Percentiles rank a stretch among this genome's conserved stretches.
Conservation (phyloP, 495 filamentous ascomycete species). For the Penicillium paradoxum region DNA sequence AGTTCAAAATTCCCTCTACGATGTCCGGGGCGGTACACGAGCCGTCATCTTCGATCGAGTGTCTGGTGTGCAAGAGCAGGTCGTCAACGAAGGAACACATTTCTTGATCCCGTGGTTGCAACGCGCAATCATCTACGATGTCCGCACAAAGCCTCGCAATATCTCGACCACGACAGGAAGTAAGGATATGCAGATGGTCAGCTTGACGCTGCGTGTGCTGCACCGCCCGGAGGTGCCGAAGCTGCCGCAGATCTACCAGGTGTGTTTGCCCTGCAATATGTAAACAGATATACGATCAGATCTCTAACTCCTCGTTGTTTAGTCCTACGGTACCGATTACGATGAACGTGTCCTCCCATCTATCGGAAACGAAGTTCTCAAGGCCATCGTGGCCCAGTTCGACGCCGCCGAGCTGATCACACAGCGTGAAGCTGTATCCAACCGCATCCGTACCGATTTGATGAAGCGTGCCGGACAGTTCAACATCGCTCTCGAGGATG, state of each 20-base stretch:
- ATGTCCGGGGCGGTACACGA: constrained; percentile 87
- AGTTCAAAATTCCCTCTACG: constrained; percentile 79
- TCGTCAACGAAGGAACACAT: constrained; percentile 94
- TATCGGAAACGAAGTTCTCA: constrained; percentile 99
- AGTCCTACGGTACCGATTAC: constrained; percentile 89
- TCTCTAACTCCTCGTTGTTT: background rate
- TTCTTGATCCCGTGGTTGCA: constrained; percentile 97
- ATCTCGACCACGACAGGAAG: constrained; percentile 97
- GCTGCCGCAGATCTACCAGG: constrained; percentile 98
- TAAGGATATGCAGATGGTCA: constrained; percentile 99
- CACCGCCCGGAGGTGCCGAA: constrained; percentile 90
- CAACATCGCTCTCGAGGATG: constrained; percentile 98
- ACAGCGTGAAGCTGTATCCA: constrained; percentile 91
- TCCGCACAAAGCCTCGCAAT: constrained; percentile 93
- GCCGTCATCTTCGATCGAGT: constrained; percentile 98
- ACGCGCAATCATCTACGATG: constrained; percentile 91
- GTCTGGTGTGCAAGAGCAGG: constrained; percentile 85
- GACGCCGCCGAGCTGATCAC: constrained; percentile 99
- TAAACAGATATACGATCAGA: too few species aligned
- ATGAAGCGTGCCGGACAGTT: constrained; percentile 95
- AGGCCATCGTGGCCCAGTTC: constrained; percentile 98
- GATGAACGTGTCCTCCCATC: constrained; percentile 99
- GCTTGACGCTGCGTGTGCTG: constrained; percentile 90
- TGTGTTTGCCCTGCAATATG: constrained; percentile 33
- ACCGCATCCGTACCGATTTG: constrained; percentile 92